Conservation (phyloP, 2,329 filamentous ascomycete species). For the Arthrobotrys sinensis region DNA sequence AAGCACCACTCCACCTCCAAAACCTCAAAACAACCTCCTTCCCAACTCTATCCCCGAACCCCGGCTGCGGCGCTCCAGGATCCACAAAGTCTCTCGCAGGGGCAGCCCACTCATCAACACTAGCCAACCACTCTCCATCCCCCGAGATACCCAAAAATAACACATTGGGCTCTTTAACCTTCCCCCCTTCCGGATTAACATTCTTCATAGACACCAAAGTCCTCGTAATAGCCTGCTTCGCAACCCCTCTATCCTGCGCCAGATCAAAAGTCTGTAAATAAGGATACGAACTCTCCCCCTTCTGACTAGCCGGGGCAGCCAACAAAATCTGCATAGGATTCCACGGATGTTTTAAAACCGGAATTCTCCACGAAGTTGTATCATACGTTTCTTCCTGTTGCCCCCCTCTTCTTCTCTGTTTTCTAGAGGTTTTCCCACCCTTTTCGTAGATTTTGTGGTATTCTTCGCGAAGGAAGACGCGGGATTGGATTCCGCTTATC, state of each 20-base stretch:
- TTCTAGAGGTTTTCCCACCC: conserved; percentile 58
- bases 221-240: conserved; percentile 88
- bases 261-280: conserved; percentile 90
- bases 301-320: conserved; percentile 76
- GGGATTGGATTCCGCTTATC: conserved; percentile 84
- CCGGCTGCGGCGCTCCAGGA: conserved; percentile 66
- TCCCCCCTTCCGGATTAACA: conserved; percentile 78
- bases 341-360: conserved; percentile 76
- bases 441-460: conserved; percentile 68
- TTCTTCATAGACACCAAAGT: conserved; percentile 89
- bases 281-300: conserved; percentile 68
- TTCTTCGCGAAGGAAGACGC: conserved; percentile 71
- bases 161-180: conserved; percentile 83
- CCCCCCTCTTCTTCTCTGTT: conserved; percentile 14
- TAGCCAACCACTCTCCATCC: conserved; percentile 91
- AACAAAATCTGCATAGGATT: conserved; percentile 77
- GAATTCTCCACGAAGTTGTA: conserved; percentile 68
- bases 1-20: conserved; percentile 76
- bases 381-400: conserved; percentile 13
- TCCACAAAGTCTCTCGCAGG: conserved; percentile 78
- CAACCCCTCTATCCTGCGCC: conserved; percentile 81
- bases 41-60: conserved; percentile 68
- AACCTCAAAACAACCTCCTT: conserved; percentile 90
- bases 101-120: conserved; percentile 90
- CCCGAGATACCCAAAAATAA: conserved; percentile 81